phyloP scores from a whole-genome alignment of 345 rosid species.

The Mercurialis annua region DNA sequence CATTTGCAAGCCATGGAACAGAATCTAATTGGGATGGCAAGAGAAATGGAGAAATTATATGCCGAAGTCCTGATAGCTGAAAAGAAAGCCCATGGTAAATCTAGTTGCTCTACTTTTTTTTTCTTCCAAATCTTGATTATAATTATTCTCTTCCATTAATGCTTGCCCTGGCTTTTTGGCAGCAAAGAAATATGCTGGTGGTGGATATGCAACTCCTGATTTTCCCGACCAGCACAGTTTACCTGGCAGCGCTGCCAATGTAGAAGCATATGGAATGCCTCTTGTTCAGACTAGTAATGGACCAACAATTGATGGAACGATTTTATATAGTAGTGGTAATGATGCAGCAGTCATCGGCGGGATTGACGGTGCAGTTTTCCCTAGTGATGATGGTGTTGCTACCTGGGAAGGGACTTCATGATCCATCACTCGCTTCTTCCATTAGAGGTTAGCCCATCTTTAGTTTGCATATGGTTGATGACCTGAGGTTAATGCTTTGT shows the following conservation, averaged over 20 bases:
- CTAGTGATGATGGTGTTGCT: slow-evolving; percentile 20
- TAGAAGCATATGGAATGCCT: slow-evolving; percentile 31
- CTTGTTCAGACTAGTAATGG: slow-evolving; percentile 22
- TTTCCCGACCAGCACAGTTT: slow-evolving; percentile 24
- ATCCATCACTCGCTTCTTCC: slow-evolving; percentile 25
- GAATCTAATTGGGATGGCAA: slow-evolving; percentile 55
- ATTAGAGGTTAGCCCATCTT: not conserved
- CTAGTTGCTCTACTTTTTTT: not conserved
- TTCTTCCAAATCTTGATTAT: slow-evolving; percentile 1
- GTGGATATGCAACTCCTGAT: slow-evolving; percentile 25
- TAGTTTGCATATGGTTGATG: not conserved
- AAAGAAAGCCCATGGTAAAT: slow-evolving; percentile 40
- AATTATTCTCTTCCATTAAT: slow-evolving; percentile 1
- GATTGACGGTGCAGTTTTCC: slow-evolving; percentile 10
- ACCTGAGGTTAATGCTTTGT: not conserved
- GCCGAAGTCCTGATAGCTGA: slow-evolving; percentile 45
- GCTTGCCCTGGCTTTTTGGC: slow-evolving; percentile 21
- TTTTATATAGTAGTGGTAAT: slow-evolving; percentile 24
- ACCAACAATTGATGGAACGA: slow-evolving; percentile 21
- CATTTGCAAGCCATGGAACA: slow-evolving; percentile 64
- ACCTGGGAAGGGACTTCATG: slow-evolving; percentile 27
- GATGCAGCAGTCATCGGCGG: slow-evolving; percentile 16
- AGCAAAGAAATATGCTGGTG: slow-evolving; percentile 26
- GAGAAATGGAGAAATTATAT: slow-evolving; percentile 57
- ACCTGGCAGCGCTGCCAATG: slow-evolving; percentile 9